A percentile compares a stretch with the other conserved stretches of the same genome.
phyloP scores from a whole-genome alignment of 768 basidiomycete genomes.

The Butyriboletus loyo region DNA sequence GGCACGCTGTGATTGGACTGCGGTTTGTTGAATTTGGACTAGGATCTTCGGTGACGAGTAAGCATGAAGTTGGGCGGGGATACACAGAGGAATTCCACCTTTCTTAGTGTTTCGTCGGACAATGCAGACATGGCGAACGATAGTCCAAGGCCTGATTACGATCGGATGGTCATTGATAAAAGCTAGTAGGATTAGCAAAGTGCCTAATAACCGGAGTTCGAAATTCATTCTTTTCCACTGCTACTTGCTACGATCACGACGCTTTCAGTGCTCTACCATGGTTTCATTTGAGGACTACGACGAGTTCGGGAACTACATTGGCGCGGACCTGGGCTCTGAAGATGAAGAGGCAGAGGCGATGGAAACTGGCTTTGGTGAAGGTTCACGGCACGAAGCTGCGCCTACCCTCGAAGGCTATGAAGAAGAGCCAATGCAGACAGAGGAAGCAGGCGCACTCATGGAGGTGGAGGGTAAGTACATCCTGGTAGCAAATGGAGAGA shows the following conservation, averaged over 20 bases:
- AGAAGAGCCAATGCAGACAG: conserved; percentile 57
- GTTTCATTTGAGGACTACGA: conserved; percentile 76
- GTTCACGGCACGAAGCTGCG: conserved; percentile 35
- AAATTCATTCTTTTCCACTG: conserved; percentile 26
- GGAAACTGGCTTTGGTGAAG: conserved; percentile 47
- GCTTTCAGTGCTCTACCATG: conserved; percentile 33
- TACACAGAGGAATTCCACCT: conserved; percentile 41
- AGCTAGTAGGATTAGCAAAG: not conserved
- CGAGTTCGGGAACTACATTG: conserved; percentile 98
- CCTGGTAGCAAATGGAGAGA: not conserved
- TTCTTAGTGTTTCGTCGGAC: conserved; percentile 79
- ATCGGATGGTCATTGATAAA: conserved; percentile 12
- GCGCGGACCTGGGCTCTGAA: conserved; percentile 90
- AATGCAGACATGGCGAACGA: conserved; percentile 47
- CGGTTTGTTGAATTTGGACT: conserved; percentile 89
- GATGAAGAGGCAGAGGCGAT: conserved; percentile 53
- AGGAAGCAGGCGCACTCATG: conserved; percentile 71
- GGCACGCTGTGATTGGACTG: conserved; percentile 78
- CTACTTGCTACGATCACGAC: conserved; percentile 6
- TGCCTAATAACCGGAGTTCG: conserved; percentile 31
- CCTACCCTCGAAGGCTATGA: conserved; percentile 82
- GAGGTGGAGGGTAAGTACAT: conserved; percentile 69
- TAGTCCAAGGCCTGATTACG: conserved; percentile 1
- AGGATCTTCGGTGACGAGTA: conserved; percentile 60
- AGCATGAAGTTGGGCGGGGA: conserved; percentile 9